These are phyloP conservation scores for Penicillium dipodomyicola DNA, from an alignment of 495 filamentous ascomycete species.

Conservation along the genomic window DNA sequence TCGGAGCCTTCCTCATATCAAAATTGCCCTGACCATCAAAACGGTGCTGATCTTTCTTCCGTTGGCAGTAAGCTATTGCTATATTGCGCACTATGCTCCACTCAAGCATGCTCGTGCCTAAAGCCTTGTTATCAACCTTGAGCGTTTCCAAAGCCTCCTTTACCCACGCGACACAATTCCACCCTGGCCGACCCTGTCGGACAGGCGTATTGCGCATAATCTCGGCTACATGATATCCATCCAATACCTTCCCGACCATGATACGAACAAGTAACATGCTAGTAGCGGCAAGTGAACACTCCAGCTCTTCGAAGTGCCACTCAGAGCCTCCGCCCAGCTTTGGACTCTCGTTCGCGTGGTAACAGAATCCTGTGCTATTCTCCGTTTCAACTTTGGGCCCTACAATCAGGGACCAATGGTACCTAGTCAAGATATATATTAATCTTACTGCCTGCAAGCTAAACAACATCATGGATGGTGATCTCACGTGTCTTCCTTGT, in stretches of 20 bases:
- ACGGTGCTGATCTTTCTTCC: slow-evolving; percentile 36
- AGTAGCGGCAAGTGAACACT: slow-evolving; percentile 23
- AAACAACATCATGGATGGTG: background rate
- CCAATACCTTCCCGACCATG: slow-evolving; percentile 43
- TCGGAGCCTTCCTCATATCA: slow-evolving; percentile 29
- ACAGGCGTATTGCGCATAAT: slow-evolving; percentile 37
- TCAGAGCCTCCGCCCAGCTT: slow-evolving; percentile 10
- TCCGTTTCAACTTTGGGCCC: slow-evolving; percentile 36
- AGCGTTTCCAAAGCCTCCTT: slow-evolving; percentile 36
- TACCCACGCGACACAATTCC: slow-evolving; percentile 46
- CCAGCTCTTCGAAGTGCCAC: slow-evolving; percentile 37
- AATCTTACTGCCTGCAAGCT: background rate
- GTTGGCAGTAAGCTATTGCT: slow-evolving; percentile 36
- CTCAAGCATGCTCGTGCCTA: slow-evolving; percentile 35
- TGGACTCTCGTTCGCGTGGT: slow-evolving; percentile 29
- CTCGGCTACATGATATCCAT: slow-evolving; percentile 27
- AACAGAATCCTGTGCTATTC: slow-evolving; percentile 25
- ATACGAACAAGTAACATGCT: slow-evolving; percentile 44
- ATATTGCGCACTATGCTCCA: slow-evolving; percentile 33
- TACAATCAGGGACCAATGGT: slow-evolving; percentile 40
- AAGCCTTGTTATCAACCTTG: slow-evolving; percentile 27
- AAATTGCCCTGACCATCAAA: slow-evolving; percentile 32
- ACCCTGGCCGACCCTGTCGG: slow-evolving; percentile 28
- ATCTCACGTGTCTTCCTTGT: slow-evolving; percentile 27
- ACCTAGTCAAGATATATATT: slow-evolving; percentile 16